Percentiles rank a stretch among this genome's conserved stretches.
Evolutionary conservation across 1,284 basidiomycete genomes (phyloP).

Genomic region (Mycosarcoma maydis): DNA sequence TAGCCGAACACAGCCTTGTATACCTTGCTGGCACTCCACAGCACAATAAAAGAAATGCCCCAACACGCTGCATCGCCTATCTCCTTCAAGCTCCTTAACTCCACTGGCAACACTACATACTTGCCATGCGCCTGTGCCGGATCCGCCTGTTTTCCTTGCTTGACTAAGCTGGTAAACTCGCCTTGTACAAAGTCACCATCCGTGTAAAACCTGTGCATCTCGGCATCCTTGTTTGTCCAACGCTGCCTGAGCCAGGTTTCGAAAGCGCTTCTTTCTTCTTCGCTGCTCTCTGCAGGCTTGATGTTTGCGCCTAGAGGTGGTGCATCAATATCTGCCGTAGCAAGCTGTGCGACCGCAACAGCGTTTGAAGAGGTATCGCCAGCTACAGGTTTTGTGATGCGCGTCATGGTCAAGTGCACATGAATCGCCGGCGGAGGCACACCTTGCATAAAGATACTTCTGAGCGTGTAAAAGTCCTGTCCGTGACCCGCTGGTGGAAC

Average conservation of each 20-base stretch:
- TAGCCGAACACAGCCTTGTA: conserved; percentile 25
- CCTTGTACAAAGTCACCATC: conserved; percentile 63
- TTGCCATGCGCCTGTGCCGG: background rate
- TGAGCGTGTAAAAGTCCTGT: conserved; percentile 85
- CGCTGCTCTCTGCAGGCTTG: conserved; percentile 70
- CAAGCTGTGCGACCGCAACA: conserved; percentile 2
- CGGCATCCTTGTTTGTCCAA: conserved; percentile 85
- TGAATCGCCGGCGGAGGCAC: conserved; percentile 86
- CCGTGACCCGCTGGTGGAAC: conserved; percentile 72
- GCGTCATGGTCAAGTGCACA: conserved; percentile 70
- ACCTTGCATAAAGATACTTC: conserved; percentile 82
- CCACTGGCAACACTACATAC: conserved; percentile 46
- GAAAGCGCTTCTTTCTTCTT: conserved; percentile 77
- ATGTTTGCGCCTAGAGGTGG: conserved; percentile 34
- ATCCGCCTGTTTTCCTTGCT: conserved; percentile 3
- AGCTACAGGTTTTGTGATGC: conserved; percentile 12
- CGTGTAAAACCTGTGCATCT: conserved; percentile 75
- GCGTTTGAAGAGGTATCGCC: conserved; percentile 23
- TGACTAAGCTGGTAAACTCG: conserved; percentile 15
- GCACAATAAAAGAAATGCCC: conserved; percentile 27
- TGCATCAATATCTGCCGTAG: conserved; percentile 6
- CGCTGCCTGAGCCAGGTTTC: conserved; percentile 82
- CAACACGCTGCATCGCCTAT: conserved; percentile 49
- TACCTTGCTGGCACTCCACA: conserved; percentile 14
- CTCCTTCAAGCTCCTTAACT: conserved; percentile 42